Evolutionary conservation across 257 asterid species (phyloP), one percentile per base, ranked within the genome.

Genomic region (Nicotiana noctiflora): DNA sequence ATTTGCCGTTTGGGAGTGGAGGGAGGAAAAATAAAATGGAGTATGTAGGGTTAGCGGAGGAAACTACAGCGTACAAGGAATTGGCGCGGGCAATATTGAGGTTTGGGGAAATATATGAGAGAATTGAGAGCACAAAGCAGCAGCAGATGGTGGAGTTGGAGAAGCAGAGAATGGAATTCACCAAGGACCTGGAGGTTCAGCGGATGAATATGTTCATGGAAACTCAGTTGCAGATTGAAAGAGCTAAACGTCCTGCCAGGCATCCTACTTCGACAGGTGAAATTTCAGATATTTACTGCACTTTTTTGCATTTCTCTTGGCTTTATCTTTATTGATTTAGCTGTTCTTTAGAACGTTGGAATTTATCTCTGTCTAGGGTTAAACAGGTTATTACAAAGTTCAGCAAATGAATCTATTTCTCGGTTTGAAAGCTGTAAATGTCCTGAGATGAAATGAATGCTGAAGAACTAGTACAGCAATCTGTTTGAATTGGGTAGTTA

Each of bases 131-230:
- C 65, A 85, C 86, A 87, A 91, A 92, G 79, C 94, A 90, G 88
- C 88, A 88, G 83, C 91, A 89, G 86, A 88, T 93, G 90, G 76
- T 93, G 85, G 96, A 91, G 84, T 49, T 91, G 87, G 97, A 90
- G 87, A 93, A 92, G 85, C 90, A 90, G 88, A 86, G 94, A 89
- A 90, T 90, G 96, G 90, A 91, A 81, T 88, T 92, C 80, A 89
- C 91, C 27, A 91, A 90, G 68, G 97, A 91, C 31, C 81, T 93
- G 86, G 96, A 93, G 85, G 92, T 91, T 70, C 93, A 90, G 83
- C 85, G 96, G 89, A 90, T 93, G 94, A 93, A 90, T 70, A 81
- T 90, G 87, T 89, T 93, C 70, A 87, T 91, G 90, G 97, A 93
- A 85, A 86, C 93, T 80, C 96, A 87, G 84, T 84, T 90, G 67